These are phyloP conservation scores for Heritiera littoralis DNA, from an alignment of 345 rosid genomes.

Conservation along the genomic window DNA sequence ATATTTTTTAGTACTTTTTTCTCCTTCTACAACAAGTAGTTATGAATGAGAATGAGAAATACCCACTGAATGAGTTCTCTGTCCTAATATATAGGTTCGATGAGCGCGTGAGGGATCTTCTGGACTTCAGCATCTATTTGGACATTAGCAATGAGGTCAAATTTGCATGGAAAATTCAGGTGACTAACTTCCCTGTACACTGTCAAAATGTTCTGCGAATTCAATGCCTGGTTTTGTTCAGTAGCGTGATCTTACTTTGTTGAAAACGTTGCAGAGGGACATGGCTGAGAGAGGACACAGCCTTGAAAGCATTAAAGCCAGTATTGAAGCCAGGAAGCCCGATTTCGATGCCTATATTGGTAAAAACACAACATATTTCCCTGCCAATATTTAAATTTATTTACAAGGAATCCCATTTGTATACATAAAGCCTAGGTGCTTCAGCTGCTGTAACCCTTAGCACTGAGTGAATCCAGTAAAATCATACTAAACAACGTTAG, in stretches of 20 bases:
- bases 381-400: not conserved
- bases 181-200: not conserved
- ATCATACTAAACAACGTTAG: not conserved
- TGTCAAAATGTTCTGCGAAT: not conserved
- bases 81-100: slow-evolving; percentile 58
- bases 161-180: slow-evolving; percentile 93
- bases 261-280: slow-evolving; percentile 61
- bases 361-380: slow-evolving; percentile 20
- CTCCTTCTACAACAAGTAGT: not conserved
- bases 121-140: slow-evolving; percentile 96
- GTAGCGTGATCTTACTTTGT: slow-evolving; percentile 8
- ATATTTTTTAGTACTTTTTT: not conserved
- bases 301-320: slow-evolving; percentile 94
- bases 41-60: not conserved
- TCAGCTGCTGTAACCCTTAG: too few relatives aligned
- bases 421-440: not conserved
- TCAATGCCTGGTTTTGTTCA: not conserved
- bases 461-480: not conserved
- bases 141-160: slow-evolving; percentile 97
- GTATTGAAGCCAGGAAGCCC: slow-evolving; percentile 92
- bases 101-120: slow-evolving; percentile 67
- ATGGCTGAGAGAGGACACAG: slow-evolving; percentile 99
- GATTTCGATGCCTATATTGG: slow-evolving; percentile 96
- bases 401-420: too few relatives aligned
- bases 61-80: not conserved